These are phyloP conservation scores for Trichomonascaceae sp. DNA, from an alignment of 1,139 yeast genomes.

Conservation along the genomic window DNA sequence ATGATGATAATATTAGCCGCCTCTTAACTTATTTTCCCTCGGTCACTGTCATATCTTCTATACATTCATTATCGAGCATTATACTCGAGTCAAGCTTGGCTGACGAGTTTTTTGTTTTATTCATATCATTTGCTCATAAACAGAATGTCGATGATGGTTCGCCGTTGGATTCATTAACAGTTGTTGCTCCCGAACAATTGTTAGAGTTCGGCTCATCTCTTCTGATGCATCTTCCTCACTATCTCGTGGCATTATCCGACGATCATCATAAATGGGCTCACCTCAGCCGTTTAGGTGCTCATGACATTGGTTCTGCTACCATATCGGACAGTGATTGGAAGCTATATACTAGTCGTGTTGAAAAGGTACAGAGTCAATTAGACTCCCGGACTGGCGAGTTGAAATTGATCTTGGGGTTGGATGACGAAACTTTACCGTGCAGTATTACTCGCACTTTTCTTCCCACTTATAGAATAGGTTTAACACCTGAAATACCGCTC, in stretches of 20 bases:
- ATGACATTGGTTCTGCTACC: conserved; percentile 9
- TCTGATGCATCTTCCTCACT: conserved; percentile 16
- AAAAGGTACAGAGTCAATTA: conserved; percentile 8
- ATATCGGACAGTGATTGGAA: conserved; percentile 5
- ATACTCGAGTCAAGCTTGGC: conserved; percentile 5
- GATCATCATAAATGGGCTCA: conserved; percentile 10
- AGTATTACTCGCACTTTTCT: not conserved
- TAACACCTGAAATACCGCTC: conserved; percentile 2
- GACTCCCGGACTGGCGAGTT: conserved; percentile 14
- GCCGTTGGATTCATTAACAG: not conserved
- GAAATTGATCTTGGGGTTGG: conserved; percentile 14
- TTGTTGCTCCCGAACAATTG: conserved; percentile 1
- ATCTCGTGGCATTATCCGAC: conserved; percentile 14
- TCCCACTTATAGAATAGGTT: conserved; percentile 1
- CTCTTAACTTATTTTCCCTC: not conserved
- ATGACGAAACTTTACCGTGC: conserved; percentile 1
- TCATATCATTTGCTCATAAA: not conserved
- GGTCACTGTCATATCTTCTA: conserved; percentile 3
- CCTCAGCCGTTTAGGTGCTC: conserved; percentile 14
- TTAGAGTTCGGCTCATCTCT: conserved; percentile 8
- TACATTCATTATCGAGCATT: not conserved
- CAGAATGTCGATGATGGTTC: not conserved
- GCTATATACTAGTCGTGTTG: conserved; percentile 6
- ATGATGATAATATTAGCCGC: not conserved
- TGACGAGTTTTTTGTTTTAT: conserved; percentile 11